Evolutionary conservation across 345 rosid species (phyloP), one percentile per base, ranked within the genome.

Genomic region (Alliaria petiolata): DNA sequence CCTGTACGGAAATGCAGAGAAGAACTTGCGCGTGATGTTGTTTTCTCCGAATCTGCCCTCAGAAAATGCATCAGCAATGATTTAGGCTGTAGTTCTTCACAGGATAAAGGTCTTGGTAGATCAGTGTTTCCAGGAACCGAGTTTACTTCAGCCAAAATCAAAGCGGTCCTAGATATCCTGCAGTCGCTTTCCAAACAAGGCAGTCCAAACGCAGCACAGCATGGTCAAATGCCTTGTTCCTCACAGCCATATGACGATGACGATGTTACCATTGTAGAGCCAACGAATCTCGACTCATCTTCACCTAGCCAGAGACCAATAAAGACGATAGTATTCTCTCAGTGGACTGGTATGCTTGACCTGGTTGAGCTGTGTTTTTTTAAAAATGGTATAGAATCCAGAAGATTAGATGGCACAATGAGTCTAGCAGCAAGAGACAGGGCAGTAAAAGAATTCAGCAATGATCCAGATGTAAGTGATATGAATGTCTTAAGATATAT

Each of bases 371-470:
- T 0, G 46, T 74, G 85, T 64, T 62, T 95, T 79, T 67, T 62
- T 14, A 77, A 81, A 69, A 70, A 77, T 70, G 50, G 72, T 50
- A 79, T 95, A 64, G 73, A 81, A 28, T 88, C 78, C 80, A 84
- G 99, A 83, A 87, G 99, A 77, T 88, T 95, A 81, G 99, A 95
- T 58, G 96, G 96, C 47, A 88, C 92, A 46, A 91, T 95, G 98
- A 79, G 80, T 72, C 83, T 95, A 71, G 60, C 77, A 62, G 83
- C 92, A 43, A 84, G 98, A 73, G 99, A 95, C 83, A 83, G 76
- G 80, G 96, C 88, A 62, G 93, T 91, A 43, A 91, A 85, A 79
- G 95, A 89, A 66, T 95, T 95, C 81, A 82, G 85, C 82, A 67
- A 72, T 17, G 84, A 91, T 79, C 86, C 92, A 0, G 84, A 86